phyloP scores from a whole-genome alignment of 192 early-diverging fungal species.

The Physocladia obscura region DNA sequence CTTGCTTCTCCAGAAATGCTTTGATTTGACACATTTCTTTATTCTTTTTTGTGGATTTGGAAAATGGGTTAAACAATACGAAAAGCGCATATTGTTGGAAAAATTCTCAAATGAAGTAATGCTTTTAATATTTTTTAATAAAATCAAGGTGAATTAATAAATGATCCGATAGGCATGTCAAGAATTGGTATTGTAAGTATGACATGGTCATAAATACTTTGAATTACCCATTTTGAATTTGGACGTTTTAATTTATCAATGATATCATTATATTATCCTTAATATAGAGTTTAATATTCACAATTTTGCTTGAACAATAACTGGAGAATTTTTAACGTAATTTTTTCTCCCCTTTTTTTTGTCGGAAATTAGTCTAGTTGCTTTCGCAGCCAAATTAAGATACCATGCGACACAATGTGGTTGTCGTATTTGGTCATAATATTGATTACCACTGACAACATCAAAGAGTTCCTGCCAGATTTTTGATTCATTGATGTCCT shows the following conservation, averaged over 20 bases:
- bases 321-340: no score
- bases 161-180: neutral
- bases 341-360: no score
- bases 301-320: no score
- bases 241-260: neutral
- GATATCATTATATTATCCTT: no score
- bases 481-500: neutral
- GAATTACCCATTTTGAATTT: neutral
- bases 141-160: neutral
- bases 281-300: no score
- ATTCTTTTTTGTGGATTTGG: no score
- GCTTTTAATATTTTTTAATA: no score
- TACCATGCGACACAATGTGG: constrained; percentile 28
- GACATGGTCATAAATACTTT: neutral
- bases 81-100: neutral
- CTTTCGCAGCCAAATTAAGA: constrained; percentile 1
- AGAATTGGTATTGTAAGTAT: neutral
- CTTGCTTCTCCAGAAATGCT: no score
- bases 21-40: no score
- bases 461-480: constrained; percentile 28
- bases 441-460: constrained; percentile 2
- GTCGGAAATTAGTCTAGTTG: no score
- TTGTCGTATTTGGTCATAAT: constrained; percentile 24
- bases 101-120: no score
- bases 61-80: neutral